Evolutionary conservation across 352 stramenopile species (phyloP).

Genomic region (Phytopythium cucurbitacearum): DNA sequence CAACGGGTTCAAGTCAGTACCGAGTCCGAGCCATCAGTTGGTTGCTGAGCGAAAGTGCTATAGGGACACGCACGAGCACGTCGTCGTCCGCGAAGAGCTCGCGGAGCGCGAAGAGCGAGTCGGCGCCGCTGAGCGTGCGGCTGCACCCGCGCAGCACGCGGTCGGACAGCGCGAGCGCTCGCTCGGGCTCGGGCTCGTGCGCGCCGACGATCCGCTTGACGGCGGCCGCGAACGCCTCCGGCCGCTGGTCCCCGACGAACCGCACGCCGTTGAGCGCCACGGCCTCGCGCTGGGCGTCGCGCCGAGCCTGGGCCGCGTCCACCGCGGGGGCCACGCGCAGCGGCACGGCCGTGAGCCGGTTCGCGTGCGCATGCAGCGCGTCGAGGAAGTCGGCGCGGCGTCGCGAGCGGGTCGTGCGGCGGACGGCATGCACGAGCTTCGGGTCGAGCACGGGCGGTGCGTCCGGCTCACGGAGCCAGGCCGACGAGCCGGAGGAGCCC

Average conservation of each 20-base stretch:
- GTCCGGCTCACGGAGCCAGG: too few relatives aligned
- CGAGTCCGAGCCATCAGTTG: too few relatives aligned
- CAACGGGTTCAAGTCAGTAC: too few relatives aligned
- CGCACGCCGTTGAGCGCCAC: constrained; percentile 70
- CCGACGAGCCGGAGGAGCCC: too few relatives aligned
- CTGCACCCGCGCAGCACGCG: constrained; percentile 68
- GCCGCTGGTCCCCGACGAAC: constrained; percentile 70
- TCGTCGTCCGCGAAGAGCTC: constrained; percentile 57
- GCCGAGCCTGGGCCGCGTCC: constrained; percentile 65
- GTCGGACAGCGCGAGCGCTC: constrained; percentile 44
- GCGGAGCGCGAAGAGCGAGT: constrained; percentile 74
- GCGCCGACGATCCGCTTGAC: constrained; percentile 67
- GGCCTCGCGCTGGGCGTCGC: constrained; percentile 62
- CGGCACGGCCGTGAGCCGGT: constrained; percentile 38
- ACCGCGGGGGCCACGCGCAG: constrained; percentile 58
- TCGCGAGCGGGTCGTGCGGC: constrained; percentile 27
- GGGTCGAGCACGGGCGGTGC: constrained; percentile 28
- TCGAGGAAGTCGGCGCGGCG: constrained; percentile 57
- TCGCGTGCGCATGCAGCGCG: constrained; percentile 19
- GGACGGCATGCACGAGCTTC: constrained; percentile 32
- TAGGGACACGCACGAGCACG: constrained; percentile 33
- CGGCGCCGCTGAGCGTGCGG: constrained; percentile 66
- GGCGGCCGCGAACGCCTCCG: constrained; percentile 65
- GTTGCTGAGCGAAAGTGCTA: too few relatives aligned
- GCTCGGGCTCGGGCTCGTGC: constrained; percentile 31